Evolutionary conservation across 768 basidiomycete genomes (phyloP), one percentile per base, ranked within the genome.

Genomic region (Leccinum aurantiacum): DNA sequence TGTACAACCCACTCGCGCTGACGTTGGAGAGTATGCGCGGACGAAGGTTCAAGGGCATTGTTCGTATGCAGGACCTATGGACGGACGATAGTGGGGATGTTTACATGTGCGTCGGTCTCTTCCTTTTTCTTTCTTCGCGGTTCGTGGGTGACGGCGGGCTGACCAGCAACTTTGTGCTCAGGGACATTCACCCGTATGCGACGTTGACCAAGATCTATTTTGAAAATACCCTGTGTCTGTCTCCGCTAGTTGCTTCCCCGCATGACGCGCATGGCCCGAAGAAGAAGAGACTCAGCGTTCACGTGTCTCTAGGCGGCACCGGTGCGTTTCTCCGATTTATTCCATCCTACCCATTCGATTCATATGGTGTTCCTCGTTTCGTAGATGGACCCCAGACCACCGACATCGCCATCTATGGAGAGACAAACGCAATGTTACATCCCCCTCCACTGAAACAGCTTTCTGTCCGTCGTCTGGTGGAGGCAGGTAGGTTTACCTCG

Each of bases 1-100:
- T 91, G 22, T 77, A 87, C 61, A 90, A 88, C 63, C 85, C 86
- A 0, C 76, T 91, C 15, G 87, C 90, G 3, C 72, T 91, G 22
- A 85, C 88, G 0, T 70, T 92, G 54, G 90, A 91, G 73, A 89
- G 85, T 71, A 90, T 92, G 89, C 89, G 89, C 41, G 88, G 89
- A 15, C 74, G 89, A 19, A 78, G 83, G 37, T 80, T 88, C 60
- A 75, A 84, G 53, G 87, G 84, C 3, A 77, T 78, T 0, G 79
- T 82, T 17, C 77, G 75, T 29, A 71, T 90, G 41, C 69, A 76
- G 41, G 82, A 87, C 54, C 68, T 89, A 0, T 87, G 82, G 75
- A 69, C 85, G 60, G 90, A 91, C 69, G 79, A 81, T 50, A 77
- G 77, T 38, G 84, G 82, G 15, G 84, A 77, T 22, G 75, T 83